Evolutionary conservation across 2,329 filamentous ascomycete species (phyloP).

Genomic region (Aspergillus thermomutatus): DNA sequence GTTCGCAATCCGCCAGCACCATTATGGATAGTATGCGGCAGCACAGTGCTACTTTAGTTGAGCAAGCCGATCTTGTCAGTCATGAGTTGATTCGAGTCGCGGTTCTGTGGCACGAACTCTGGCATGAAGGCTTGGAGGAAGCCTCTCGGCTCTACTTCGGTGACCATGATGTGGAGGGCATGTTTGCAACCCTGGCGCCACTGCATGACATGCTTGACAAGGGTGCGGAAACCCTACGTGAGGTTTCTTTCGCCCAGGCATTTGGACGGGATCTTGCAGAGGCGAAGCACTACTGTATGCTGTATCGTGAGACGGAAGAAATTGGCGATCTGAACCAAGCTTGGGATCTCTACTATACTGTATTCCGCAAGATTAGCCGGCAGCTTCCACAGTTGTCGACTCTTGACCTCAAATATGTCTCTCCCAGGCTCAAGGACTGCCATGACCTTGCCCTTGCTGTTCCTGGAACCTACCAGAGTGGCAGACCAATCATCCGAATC

Average conservation of each 20-base stretch:
- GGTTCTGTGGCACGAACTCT: constrained; percentile 97
- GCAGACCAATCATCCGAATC: constrained; percentile 76
- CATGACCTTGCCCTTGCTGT: constrained; percentile 87
- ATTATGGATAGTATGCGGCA: constrained; percentile 99
- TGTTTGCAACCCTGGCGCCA: constrained; percentile 88
- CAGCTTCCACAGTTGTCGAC: constrained; percentile 91
- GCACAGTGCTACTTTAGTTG: constrained; percentile 86
- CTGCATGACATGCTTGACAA: constrained; percentile 87
- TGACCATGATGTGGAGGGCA: constrained; percentile 94
- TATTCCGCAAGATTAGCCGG: constrained; percentile 91
- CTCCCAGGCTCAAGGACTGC: constrained; percentile 82
- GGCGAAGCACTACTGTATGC: constrained; percentile 91
- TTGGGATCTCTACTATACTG: constrained; percentile 98
- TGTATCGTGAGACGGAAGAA: constrained; percentile 84
- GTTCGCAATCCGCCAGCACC: constrained; percentile 81
- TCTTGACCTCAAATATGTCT: constrained; percentile 94
- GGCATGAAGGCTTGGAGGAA: constrained; percentile 97
- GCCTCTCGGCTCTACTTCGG: constrained; percentile 96
- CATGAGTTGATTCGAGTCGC: constrained; percentile 96
- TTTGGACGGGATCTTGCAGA: constrained; percentile 95
- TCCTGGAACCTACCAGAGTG: constrained; percentile 88
- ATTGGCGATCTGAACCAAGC: constrained; percentile 94
- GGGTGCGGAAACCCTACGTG: constrained; percentile 87
- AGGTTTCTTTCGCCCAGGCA: constrained; percentile 96
- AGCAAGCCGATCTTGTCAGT: constrained; percentile 92